Evolutionary conservation across 78 protist species (phyloP).

Genomic region (Cavenderia fasciculata): DNA sequence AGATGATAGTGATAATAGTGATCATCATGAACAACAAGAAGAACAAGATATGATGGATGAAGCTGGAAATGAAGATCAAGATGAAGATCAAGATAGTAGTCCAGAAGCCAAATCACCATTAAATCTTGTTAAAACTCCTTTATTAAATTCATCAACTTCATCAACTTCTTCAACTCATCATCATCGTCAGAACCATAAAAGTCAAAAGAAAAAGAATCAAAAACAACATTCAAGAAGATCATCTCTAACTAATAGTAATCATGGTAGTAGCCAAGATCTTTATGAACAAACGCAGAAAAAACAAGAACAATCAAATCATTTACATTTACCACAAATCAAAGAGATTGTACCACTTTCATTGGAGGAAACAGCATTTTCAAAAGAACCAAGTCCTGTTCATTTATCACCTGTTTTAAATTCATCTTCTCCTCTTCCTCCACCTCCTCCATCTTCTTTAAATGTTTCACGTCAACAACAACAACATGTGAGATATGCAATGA

Average conservation of each 20-base stretch:
- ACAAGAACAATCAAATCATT: too few species aligned
- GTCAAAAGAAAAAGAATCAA: not conserved
- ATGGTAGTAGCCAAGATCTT: not conserved
- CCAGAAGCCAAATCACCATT: not conserved
- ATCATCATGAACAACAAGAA: not conserved
- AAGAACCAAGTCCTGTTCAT: too few species aligned
- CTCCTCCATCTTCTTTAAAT: too few species aligned
- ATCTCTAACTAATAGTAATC: not conserved
- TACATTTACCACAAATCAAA: too few species aligned
- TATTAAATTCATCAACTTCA: not conserved
- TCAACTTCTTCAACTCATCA: not conserved
- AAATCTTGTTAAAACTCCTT: not conserved
- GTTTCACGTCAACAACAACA: too few species aligned
- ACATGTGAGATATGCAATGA: too few species aligned
- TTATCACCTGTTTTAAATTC: too few species aligned
- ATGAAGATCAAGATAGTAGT: not conserved
- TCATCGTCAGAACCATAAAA: not conserved
- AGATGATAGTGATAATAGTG: not conserved
- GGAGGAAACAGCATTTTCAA: too few species aligned
- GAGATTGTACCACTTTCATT: too few species aligned
- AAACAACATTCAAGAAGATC: not conserved
- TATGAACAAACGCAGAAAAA: too few species aligned
- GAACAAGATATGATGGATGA: not conserved
- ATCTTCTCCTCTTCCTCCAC: too few species aligned
- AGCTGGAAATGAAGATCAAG: too few species aligned